Conservation (phyloP, 768 basidiomycete species). For the Infundibulicybe gibba region DNA sequence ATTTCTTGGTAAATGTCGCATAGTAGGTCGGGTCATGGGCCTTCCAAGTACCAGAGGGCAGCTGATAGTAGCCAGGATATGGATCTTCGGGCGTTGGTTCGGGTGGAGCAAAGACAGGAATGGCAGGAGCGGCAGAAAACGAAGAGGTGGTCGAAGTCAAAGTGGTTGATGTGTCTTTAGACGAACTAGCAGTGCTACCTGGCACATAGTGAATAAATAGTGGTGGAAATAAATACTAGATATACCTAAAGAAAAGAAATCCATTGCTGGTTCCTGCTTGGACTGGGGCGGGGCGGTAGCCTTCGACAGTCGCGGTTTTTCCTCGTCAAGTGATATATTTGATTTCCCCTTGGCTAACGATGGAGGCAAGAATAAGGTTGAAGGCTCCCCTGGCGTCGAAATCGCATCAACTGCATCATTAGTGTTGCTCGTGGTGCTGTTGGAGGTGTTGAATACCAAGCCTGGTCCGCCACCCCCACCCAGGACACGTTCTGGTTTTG, state of each 20-base stretch:
- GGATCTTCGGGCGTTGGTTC: slow-evolving; percentile 71
- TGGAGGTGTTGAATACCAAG: slow-evolving; percentile 58
- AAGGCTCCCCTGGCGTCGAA: slow-evolving; percentile 7
- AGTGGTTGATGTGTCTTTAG: slow-evolving; percentile 9
- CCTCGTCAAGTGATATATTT: slow-evolving; percentile 54
- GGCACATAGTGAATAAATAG: slow-evolving; percentile 3
- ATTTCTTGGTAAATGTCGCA: slow-evolving; percentile 61
- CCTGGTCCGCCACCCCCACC: slow-evolving; percentile 62
- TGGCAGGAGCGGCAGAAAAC: slow-evolving; percentile 63
- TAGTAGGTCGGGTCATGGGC: slow-evolving; percentile 73
- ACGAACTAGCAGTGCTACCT: slow-evolving; percentile 19
- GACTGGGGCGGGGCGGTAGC: slow-evolving; percentile 10
- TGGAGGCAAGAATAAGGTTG: slow-evolving; percentile 50
- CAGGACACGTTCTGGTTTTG: slow-evolving; percentile 50
- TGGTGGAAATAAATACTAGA: slow-evolving; percentile 1
- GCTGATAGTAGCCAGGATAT: slow-evolving; percentile 85
- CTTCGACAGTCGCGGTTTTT: slow-evolving; percentile 4
- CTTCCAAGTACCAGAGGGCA: slow-evolving; percentile 78
- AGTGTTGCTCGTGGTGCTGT: slow-evolving; percentile 14
- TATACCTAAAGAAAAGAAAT: slow-evolving; percentile 71
- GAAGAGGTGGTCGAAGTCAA: slow-evolving; percentile 23
- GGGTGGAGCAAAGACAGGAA: slow-evolving; percentile 68
- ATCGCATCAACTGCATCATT: slow-evolving; percentile 16
- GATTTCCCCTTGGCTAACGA: slow-evolving; percentile 56
- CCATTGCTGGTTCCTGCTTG: slow-evolving; percentile 33